These are phyloP conservation scores for Chaetomidium leptoderma DNA, from an alignment of 495 filamentous ascomycete genomes.

Conservation along the genomic window DNA sequence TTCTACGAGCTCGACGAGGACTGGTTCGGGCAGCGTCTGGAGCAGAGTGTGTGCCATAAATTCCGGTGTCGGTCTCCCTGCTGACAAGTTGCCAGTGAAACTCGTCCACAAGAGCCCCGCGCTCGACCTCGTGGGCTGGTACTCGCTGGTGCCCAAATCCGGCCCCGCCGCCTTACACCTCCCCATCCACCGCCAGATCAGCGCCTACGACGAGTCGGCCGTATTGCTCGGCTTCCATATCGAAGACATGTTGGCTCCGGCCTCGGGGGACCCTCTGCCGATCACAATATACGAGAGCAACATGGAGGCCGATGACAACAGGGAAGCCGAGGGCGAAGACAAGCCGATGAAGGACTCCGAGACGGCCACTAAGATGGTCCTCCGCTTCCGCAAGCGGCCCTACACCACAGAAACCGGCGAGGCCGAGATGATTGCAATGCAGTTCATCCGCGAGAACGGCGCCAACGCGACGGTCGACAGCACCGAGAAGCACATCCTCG, in stretches of 20 bases:
- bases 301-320: constrained; percentile 57
- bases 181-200: constrained; percentile 70
- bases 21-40: constrained; percentile 77
- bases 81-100: constrained; percentile 57
- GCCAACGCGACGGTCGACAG: constrained; percentile 66
- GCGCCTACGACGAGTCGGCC: constrained; percentile 78
- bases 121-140: constrained; percentile 93
- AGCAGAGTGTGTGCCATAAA: constrained; percentile 65
- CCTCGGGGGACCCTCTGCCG: constrained; percentile 73
- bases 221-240: constrained; percentile 83
- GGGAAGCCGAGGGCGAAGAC: constrained; percentile 46
- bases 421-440: constrained; percentile 94
- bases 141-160: constrained; percentile 69
- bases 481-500: constrained; percentile 29
- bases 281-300: constrained; percentile 86
- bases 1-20: constrained; percentile 52
- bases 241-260: constrained; percentile 48
- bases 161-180: constrained; percentile 67
- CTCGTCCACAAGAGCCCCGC: constrained; percentile 78
- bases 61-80: background rate
- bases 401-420: constrained; percentile 90
- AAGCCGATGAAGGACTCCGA: constrained; percentile 74
- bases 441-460: constrained; percentile 79
- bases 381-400: constrained; percentile 77
- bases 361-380: constrained; percentile 43